Base-by-base conservation (phyloP, 768 basidiomycete genomes). In the Collybia nuda region DNA sequence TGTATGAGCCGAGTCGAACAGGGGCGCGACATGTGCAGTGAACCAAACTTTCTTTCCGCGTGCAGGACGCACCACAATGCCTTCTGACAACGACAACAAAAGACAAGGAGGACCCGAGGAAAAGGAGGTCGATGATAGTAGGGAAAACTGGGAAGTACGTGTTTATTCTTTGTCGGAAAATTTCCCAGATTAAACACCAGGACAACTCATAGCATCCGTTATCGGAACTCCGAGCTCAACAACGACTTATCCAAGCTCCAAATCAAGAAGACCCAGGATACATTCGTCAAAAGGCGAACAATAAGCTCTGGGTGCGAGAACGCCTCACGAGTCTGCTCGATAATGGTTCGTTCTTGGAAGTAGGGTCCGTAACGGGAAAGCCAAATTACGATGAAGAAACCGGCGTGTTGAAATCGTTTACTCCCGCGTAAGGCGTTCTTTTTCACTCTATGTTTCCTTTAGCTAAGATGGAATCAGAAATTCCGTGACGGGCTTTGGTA, bases 291-390 rank as follows among this genome's bases (percentile, higher is more conserved):
- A 71, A 69, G 47, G 62, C 61, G 3, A 68, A 68, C 48, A 62
- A 60, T 12, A 74, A 74, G 40, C 62, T 74, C 7, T 74, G 72
- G 72, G 70, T 74, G 41, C 69, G 69, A 14, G 71, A 74, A 51
- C 68, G 72, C n/a, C 56, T 74, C 8, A 51, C 53, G 9, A 55
- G 57, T 1, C 57, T 74, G 11, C 59, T 72, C 9, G 72, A 74
- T 40, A 44, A 56, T 39, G 61, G 59, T 36, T 68, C 67, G 15
- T 72, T 72, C 40, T 49, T 49, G 12, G 72, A 74, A 55, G 57
- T 72, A 23, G 71, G 71, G 21, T 71, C 69, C 2, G 62, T 74
- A 5, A 71, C 70, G 23, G 72, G 72, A 21, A 66, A 63, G 40
- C 69, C 69, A 12, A 45, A 63, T 7, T 50, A 61, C 11, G 60